Conservation (phyloP, 371 early-diverging fungal genomes). For the Sporodiniella umbellata region DNA sequence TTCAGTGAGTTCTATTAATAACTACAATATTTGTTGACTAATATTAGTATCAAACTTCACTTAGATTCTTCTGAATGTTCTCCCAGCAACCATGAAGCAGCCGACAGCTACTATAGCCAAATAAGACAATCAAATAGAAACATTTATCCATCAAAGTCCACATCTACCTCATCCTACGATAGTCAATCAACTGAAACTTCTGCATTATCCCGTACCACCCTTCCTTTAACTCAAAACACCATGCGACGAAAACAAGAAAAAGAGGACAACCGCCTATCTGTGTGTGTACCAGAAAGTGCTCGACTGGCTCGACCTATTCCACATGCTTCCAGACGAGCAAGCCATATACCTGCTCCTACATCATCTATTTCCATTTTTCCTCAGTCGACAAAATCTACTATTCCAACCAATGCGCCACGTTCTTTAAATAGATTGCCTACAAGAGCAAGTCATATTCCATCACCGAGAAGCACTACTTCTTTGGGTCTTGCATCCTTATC, state of each 20-base stretch:
- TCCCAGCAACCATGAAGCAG: no score
- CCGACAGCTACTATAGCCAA: no score
- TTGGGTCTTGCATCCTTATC: constrained; percentile 4
- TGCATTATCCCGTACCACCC: constrained; percentile 1
- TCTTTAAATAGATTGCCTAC: constrained; percentile 1
- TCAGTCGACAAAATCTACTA: constrained; percentile 14
- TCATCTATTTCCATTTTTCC: neutral
- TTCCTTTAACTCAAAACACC: neutral
- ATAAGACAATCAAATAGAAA: neutral
- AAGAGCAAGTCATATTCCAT: constrained; percentile 24
- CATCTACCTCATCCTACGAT: constrained; percentile 19
- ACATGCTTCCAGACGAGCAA: constrained; percentile 9
- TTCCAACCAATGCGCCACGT: neutral
- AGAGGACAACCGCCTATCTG: neutral
- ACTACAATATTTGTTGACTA: no score
- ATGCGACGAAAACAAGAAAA: constrained; percentile 1
- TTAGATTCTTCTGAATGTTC: no score
- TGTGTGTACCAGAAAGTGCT: constrained; percentile 4
- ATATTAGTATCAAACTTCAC: no score
- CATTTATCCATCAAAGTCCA: constrained; percentile 11
- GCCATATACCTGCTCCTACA: constrained; percentile 13
- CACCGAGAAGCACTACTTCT: constrained; percentile 15
- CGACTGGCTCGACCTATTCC: neutral
- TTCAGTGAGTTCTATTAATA: no score
- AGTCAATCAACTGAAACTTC: constrained; percentile 15